Percentiles rank a stretch among this genome's conserved stretches.
Conservation (phyloP, 2,329 filamentous ascomycete species). For the Epichloe sibirici region DNA sequence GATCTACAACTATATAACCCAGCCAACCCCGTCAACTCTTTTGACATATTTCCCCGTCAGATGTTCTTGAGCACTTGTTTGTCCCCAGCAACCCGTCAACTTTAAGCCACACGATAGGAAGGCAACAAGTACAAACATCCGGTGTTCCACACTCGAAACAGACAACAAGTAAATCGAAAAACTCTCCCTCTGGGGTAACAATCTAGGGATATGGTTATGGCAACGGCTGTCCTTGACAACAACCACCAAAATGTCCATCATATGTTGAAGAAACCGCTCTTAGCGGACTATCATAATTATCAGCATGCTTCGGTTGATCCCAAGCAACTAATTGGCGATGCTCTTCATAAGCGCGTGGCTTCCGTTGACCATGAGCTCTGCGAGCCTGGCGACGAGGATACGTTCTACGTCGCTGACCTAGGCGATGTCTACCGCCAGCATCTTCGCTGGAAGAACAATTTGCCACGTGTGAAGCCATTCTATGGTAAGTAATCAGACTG, state of each 20-base stretch:
- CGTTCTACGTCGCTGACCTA: slow-evolving; percentile 96
- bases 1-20: slow-evolving; percentile 3
- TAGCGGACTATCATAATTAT: slow-evolving; percentile 27
- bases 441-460: slow-evolving; percentile 90
- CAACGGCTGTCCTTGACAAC: slow-evolving; percentile 45
- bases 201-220: slow-evolving; percentile 50
- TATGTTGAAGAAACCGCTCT: slow-evolving; percentile 32
- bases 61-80: slow-evolving; percentile 3
- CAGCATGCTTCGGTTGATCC: slow-evolving; percentile 35
- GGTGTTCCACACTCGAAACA: neutral
- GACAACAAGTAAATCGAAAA: neutral
- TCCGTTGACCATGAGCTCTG: slow-evolving; percentile 78
- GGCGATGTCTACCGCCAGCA: slow-evolving; percentile 99
- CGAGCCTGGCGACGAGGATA: slow-evolving; percentile 86
- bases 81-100: slow-evolving; percentile 3
- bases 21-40: neutral
- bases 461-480: slow-evolving; percentile 87
- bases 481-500: slow-evolving; percentile 52
- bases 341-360: slow-evolving; percentile 75
- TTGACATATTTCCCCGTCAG: neutral
- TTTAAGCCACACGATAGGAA: neutral
- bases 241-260: slow-evolving; percentile 35
- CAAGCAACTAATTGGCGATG: slow-evolving; percentile 75
- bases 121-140: neutral
- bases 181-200: slow-evolving; percentile 1